Evolutionary conservation across 2,329 filamentous ascomycete genomes (phyloP), one percentile per base, ranked within the genome.

Genomic region (Microcyclosporella mali): DNA sequence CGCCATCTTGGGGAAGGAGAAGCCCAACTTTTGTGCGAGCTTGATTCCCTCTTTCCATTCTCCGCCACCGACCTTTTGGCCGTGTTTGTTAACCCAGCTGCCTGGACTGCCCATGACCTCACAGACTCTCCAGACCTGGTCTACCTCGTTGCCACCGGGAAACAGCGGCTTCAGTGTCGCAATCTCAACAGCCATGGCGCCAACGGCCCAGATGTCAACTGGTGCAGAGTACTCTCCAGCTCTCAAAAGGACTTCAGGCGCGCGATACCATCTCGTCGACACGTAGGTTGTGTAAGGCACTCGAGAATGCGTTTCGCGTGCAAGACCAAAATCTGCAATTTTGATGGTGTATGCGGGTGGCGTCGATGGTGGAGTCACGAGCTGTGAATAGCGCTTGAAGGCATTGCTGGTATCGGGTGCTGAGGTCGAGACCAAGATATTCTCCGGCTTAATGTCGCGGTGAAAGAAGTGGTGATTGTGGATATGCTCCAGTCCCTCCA

Each of bases 81-180:
- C 89, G 4, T 85, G 75, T 68, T 95, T 95, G 73, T 86, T 95
- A 64, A 94, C 92, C 92, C 92, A 98, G 69, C 90, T 90, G 33
- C 92, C 92, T 2, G 92, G 92, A 69, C 90, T 97, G 37, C 92
- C 92, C 92, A 98, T 98, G 45, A 98, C 95, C 65, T 98, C 92
- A 63, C 92, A 98, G 0, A 98, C 87, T 55, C 92, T 83, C 92
- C 92, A 98, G 1, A 98, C 92, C 66, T 98, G 92, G 57, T 98
- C 92, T 1, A 98, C 92, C 70, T 98, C 92, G 63, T 98, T 98
- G 60, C 88, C 88, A 56, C 92, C 92, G 9, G 92, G 92, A 73
- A 98, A 98, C 9, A 98, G 72, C 14, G 92, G 92, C 71, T 97
- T 98, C 45, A 98, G 66, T 0, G 92, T 98, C 18, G 92, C 92